Base-by-base conservation (phyloP, 352 stramenopile genomes). In the Thalassiosira livingstoniorum region DNA sequence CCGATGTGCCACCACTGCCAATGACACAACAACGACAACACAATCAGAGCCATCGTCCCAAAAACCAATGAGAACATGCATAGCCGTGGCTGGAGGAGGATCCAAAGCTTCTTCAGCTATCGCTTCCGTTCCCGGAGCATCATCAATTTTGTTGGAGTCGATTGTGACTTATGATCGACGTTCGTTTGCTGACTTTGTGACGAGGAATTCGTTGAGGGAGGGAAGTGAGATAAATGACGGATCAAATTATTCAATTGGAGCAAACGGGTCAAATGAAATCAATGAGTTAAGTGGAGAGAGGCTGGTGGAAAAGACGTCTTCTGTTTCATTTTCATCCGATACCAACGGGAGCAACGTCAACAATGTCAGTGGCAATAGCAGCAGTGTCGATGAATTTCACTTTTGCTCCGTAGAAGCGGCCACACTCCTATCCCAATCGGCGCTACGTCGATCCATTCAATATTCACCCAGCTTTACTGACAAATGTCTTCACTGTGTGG, bases 21-120 rank as follows among this genome's bases (percentile, higher is more conserved):
- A 58, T n/a, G n/a, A n/a, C n/a, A n/a, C 47, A 58, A 7, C 47
- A 58, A 58, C 27, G 10, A 18, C 42, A 51, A 18, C 18, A 18
- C 10, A 51, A 10, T 51, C 10, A 10, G 10, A 10, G 42, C 10
- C 10, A 51, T 18, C 10, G 18, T 10, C 18, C 42, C 42, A 51
- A 51, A 10, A 18, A 51, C 51, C 72, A 65, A 76, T 79, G 25
- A 86, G 71, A 62, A 43, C 69, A 47, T 91, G 81, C 57, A 69
- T 94, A 0, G 84, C 78, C 25, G 73, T 94, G 4, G 86, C 87
- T 0, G 90, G 90, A 23, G 90, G 90, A 39, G 90, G 90, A 62
- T 86, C 80, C 2, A 55, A 75, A 61, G 73, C 89, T 13, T 62
- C 90, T 47, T 90, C 86, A 3, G 75, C 82, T 1, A 79, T 94